Percentiles rank a stretch among this genome's conserved stretches.
phyloP scores from a whole-genome alignment of 768 basidiomycete species.

The Pleurotus ostreatus region DNA sequence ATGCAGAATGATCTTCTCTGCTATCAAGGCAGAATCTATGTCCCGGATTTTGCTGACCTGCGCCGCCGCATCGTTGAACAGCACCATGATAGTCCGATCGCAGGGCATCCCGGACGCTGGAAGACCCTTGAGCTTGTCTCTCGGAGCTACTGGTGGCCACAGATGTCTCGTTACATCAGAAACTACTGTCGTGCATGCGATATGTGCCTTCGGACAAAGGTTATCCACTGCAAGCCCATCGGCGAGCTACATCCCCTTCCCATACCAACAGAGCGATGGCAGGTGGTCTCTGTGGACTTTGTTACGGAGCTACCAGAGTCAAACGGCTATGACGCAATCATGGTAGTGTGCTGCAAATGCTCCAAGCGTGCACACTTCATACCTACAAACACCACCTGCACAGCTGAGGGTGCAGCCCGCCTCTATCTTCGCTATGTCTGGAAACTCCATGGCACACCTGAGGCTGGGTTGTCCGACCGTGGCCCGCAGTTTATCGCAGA shows the following conservation, averaged over 20 bases:
- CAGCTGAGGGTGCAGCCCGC: slow-evolving; percentile 13
- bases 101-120: slow-evolving; percentile 37
- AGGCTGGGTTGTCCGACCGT: background rate
- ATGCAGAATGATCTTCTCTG: no score
- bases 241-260: slow-evolving; percentile 10
- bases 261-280: slow-evolving; percentile 21
- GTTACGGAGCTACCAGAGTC: slow-evolving; percentile 27
- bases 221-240: background rate
- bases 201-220: slow-evolving; percentile 10
- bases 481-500: background rate
- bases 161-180: slow-evolving; percentile 15
- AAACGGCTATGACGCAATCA: slow-evolving; percentile 27
- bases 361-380: slow-evolving; percentile 18
- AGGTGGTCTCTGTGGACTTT: slow-evolving; percentile 30
- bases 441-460: background rate
- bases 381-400: slow-evolving; percentile 18
- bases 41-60: no score
- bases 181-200: slow-evolving; percentile 9
- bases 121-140: slow-evolving; percentile 27
- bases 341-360: slow-evolving; percentile 22
- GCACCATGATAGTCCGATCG: slow-evolving; percentile 32
- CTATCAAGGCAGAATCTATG: no score
- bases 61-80: slow-evolving; percentile 22
- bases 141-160: slow-evolving; percentile 39
- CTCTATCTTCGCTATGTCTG: background rate